Evolutionary conservation across 768 basidiomycete species (phyloP).

Genomic region (Lactarius hengduanensis): DNA sequence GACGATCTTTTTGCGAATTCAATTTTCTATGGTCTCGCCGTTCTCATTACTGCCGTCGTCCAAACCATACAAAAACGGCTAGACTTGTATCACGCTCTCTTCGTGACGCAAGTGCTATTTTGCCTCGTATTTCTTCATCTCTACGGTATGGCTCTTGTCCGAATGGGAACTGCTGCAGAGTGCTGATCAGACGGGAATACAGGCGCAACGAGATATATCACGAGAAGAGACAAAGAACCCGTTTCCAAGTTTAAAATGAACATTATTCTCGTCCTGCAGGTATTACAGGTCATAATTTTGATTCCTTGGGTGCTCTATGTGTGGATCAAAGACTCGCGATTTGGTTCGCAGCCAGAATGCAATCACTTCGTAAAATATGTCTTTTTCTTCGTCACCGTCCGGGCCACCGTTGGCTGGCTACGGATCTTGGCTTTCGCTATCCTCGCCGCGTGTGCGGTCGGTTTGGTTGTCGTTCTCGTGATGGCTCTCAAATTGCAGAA

Average conservation of each 20-base stretch:
- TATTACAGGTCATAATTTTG: background rate
- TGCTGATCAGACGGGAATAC: background rate
- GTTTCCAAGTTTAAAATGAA: background rate
- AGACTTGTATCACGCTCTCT: background rate
- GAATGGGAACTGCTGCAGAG: background rate
- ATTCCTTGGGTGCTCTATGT: background rate
- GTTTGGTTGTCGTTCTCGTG: background rate
- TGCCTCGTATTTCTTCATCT: background rate
- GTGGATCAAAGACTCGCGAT: background rate
- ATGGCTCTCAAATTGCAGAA: too few species aligned
- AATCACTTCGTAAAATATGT: background rate
- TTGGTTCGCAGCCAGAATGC: conserved; percentile 1
- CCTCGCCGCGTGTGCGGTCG: background rate
- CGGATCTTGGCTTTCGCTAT: background rate
- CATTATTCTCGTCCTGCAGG: background rate
- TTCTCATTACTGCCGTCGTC: background rate
- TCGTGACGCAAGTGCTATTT: background rate
- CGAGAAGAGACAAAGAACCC: too few species aligned
- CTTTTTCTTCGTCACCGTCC: background rate
- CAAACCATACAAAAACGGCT: background rate
- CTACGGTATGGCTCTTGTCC: background rate
- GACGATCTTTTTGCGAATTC: background rate
- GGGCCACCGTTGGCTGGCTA: background rate
- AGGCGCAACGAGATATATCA: background rate
- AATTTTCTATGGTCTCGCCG: background rate